Conservation (phyloP, 108 stramenopile species). For the Phaeodactylum tricornutum region DNA sequence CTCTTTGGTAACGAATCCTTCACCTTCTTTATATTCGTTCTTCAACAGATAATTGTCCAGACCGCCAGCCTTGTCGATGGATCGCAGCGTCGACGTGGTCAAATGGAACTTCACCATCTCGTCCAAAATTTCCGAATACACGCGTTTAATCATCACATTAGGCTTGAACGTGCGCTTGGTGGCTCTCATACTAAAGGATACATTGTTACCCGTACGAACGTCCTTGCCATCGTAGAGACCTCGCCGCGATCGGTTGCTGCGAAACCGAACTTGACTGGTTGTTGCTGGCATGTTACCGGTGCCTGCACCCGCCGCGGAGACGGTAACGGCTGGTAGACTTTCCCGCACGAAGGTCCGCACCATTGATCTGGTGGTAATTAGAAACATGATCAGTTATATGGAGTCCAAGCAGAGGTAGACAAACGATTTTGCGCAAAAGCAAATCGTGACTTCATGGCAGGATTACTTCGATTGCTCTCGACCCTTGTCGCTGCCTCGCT, state of each 20-base stretch:
- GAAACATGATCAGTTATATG: too few relatives aligned
- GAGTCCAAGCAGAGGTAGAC: too few relatives aligned
- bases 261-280: constrained; percentile 32
- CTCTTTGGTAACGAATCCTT: constrained; percentile 28
- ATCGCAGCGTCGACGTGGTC: constrained; percentile 59
- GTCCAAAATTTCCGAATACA: constrained; percentile 74
- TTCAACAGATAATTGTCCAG: constrained; percentile 75
- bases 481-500: too few relatives aligned
- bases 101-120: constrained; percentile 79
- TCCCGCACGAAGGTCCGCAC: too few relatives aligned
- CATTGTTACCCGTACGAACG: constrained; percentile 66
- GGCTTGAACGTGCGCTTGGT: constrained; percentile 77
- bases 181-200: constrained; percentile 61
- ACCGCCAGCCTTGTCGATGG: constrained; percentile 77
- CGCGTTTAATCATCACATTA: constrained; percentile 54
- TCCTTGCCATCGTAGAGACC: constrained; percentile 80
- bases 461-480: too few relatives aligned
- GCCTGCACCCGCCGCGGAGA: too few relatives aligned
- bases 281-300: too few relatives aligned
- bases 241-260: constrained; percentile 65
- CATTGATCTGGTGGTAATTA: too few relatives aligned
- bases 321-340: too few relatives aligned
- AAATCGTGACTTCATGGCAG: too few relatives aligned
- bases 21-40: constrained; percentile 38
- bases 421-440: too few relatives aligned